phyloP scores from a whole-genome alignment of 2,329 filamentous ascomycete species.

The Penicillium paneum region DNA sequence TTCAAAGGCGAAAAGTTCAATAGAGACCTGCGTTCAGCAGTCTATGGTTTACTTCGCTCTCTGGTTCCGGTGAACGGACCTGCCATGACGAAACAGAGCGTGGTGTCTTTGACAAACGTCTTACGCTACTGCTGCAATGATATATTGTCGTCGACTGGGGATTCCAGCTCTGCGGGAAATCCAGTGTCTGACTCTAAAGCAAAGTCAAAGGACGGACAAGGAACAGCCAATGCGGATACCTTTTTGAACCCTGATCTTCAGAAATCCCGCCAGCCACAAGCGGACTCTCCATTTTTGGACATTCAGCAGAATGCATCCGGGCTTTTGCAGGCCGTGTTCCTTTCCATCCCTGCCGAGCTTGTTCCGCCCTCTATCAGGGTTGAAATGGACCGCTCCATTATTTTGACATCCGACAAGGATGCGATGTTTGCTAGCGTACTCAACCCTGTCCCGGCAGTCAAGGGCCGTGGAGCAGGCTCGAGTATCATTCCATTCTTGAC shows the following conservation, averaged over 20 bases:
- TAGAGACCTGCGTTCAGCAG: slow-evolving; percentile 55
- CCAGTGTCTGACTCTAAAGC: slow-evolving; percentile 42
- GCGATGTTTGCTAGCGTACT: slow-evolving; percentile 80
- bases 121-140: slow-evolving; percentile 72
- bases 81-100: slow-evolving; percentile 62
- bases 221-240: slow-evolving; percentile 62
- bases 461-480: slow-evolving; percentile 60
- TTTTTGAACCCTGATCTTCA: slow-evolving; percentile 56
- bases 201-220: slow-evolving; percentile 36
- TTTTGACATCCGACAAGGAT: slow-evolving; percentile 65
- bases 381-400: slow-evolving; percentile 75
- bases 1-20: slow-evolving; percentile 56
- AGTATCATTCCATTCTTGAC: slow-evolving; percentile 79
- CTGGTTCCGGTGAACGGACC: slow-evolving; percentile 63
- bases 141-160: slow-evolving; percentile 54
- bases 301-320: slow-evolving; percentile 57
- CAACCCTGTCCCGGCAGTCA: slow-evolving; percentile 66
- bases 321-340: slow-evolving; percentile 63
- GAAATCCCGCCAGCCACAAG: slow-evolving; percentile 22
- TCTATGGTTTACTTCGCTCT: slow-evolving; percentile 58
- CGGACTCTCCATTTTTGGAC: slow-evolving; percentile 28
- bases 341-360: slow-evolving; percentile 61
- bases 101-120: slow-evolving; percentile 61
- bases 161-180: slow-evolving; percentile 28
- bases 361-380: slow-evolving; percentile 69